Evolutionary conservation across 345 rosid species (phyloP).

Genomic region (Atalantia buxifolia): DNA sequence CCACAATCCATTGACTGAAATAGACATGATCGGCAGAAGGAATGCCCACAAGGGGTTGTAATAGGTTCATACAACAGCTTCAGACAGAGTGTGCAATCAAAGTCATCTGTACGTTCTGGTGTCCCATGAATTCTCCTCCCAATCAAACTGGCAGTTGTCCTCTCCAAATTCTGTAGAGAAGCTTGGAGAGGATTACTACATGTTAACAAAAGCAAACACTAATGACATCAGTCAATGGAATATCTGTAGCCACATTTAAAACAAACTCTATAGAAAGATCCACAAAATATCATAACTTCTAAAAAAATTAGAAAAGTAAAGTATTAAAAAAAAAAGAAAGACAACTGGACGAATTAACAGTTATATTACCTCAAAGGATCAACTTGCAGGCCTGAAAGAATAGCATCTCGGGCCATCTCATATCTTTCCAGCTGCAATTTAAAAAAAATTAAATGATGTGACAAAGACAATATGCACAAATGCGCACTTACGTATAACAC

Average conservation of each 20-base stretch:
- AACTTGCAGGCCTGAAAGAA: conserved; percentile 85
- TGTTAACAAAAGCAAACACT: conserved; percentile 35
- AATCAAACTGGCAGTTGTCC: conserved; percentile 26
- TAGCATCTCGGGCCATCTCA: conserved; percentile 64
- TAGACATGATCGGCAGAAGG: conserved; percentile 87
- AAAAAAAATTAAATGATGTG: not conserved
- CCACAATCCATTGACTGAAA: conserved; percentile 95
- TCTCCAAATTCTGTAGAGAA: conserved; percentile 66
- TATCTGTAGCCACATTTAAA: conserved; percentile 1
- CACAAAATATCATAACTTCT: not conserved
- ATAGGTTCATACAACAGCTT: conserved; percentile 84
- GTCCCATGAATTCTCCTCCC: conserved; percentile 38
- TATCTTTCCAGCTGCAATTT: conserved; percentile 80
- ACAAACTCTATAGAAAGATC: not conserved
- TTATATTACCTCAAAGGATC: conserved; percentile 75
- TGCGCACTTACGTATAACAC: not conserved
- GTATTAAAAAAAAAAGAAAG: not conserved
- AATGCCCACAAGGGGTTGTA: conserved; percentile 97
- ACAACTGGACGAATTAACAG: conserved; percentile 1
- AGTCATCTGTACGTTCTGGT: conserved; percentile 76
- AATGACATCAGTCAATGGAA: conserved; percentile 3
- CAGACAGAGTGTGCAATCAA: conserved; percentile 88
- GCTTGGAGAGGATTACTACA: conserved; percentile 77
- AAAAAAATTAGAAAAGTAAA: not conserved
- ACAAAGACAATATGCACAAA: not conserved